Evolutionary conservation across 108 stramenopile genomes (phyloP).

Genomic region (Phaeodactylum tricornutum): DNA sequence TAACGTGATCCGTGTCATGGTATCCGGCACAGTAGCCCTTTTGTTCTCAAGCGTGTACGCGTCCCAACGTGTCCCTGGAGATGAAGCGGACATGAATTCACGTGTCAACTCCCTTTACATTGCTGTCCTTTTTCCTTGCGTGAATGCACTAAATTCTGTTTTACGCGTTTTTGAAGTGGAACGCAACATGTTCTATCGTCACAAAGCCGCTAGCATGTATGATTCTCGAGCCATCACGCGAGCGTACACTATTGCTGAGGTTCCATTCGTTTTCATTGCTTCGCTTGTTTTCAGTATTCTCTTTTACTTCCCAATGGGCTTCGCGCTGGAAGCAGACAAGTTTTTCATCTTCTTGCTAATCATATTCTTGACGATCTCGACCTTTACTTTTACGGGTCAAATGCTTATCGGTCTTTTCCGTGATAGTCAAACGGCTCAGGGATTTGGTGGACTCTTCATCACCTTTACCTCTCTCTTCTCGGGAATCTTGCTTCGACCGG

Average conservation of each 20-base stretch:
- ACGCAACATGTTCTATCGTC: slow-evolving; percentile 68
- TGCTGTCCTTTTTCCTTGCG: slow-evolving; percentile 39
- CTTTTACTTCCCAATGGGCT: slow-evolving; percentile 54
- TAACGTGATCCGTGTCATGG: slow-evolving; percentile 38
- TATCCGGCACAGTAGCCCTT: slow-evolving; percentile 39
- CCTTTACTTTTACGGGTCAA: slow-evolving; percentile 29
- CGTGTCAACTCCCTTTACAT: slow-evolving; percentile 50
- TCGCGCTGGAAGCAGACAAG: slow-evolving; percentile 27
- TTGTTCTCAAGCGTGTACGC: slow-evolving; percentile 49
- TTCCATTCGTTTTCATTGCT: slow-evolving; percentile 44
- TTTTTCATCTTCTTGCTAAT: slow-evolving; percentile 46
- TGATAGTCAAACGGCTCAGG: slow-evolving; percentile 42
- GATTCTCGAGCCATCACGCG: slow-evolving; percentile 21
- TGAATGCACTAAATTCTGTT: slow-evolving; percentile 50
- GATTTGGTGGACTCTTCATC: slow-evolving; percentile 35
- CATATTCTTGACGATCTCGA: slow-evolving; percentile 8
- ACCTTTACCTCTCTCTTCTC: slow-evolving; percentile 39
- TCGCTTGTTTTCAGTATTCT: slow-evolving; percentile 32
- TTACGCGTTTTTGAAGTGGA: slow-evolving; percentile 57
- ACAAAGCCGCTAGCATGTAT: slow-evolving; percentile 66
- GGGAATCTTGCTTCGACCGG: slow-evolving; percentile 51
- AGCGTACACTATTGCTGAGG: slow-evolving; percentile 46
- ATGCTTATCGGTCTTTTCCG: slow-evolving; percentile 40
- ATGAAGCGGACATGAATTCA: slow-evolving; percentile 48
- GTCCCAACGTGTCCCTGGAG: slow-evolving; percentile 23